Base-by-base conservation (phyloP, 345 rosid genomes). In the Noccaea caerulescens region DNA sequence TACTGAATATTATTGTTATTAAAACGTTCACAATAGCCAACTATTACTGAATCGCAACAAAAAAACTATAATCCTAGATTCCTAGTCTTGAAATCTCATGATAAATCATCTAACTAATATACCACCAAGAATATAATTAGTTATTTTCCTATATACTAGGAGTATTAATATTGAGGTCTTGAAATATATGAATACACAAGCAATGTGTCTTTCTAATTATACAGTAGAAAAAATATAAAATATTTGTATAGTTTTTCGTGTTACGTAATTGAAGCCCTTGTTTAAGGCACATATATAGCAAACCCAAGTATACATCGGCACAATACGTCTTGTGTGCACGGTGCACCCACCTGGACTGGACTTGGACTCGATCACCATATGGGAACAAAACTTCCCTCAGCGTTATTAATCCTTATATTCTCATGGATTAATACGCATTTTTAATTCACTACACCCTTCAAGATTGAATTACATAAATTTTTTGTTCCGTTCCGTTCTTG, bases 291-390 rank as follows among this genome's bases (percentile, higher is more conserved):
- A 11, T 38, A 37, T 37, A 37, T 36, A 57, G 42, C 5, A 45
- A 56, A 43, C 47, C 20, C 51, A 72, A 38, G 56, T 57, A 46
- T 55, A 56, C 52, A 55, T 25, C 39, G 52, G 25, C 66, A 43
- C 25, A 27, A 50, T 10, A 51, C 14, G 56, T 3, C 14, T 5
- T 8, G 34, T 61, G 52, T 45, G 41, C 41, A 54, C 33, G 25
- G 52, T 45, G 41, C 41, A 54, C 41, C 37, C 37, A 45, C 66
- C 52, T 65, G 4, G 14, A 30, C 58, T 52, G 38, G 46, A 62
- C 3, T 64, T n/a, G 50, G 50, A 49, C 74, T 38, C 59, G 44
- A 41, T 59, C 77, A 73, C 16, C 66, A 12, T 44, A 55, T 58
- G 41, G 58, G 34, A 38, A 16, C 58, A 27, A 46, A 56, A 57